Evolutionary conservation across 768 basidiomycete genomes (phyloP).

Genomic region (Boletus rex-veris): DNA sequence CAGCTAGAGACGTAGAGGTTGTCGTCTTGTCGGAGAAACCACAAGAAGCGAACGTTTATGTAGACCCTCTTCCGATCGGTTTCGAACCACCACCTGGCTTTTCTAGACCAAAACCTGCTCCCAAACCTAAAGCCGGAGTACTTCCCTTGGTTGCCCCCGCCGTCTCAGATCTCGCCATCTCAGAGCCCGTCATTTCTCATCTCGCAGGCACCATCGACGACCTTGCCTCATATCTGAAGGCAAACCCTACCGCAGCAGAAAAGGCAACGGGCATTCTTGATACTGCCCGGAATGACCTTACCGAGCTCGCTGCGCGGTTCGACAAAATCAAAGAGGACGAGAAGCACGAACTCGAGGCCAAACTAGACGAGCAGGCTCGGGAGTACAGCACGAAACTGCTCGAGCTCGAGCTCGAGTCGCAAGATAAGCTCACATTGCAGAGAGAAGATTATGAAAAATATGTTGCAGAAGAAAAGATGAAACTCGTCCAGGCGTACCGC

Average conservation of each 20-base stretch:
- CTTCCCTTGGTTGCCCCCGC: slow-evolving; percentile 82
- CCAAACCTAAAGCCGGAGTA: slow-evolving; percentile 31
- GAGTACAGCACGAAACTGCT: slow-evolving; percentile 81
- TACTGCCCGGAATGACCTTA: slow-evolving; percentile 77
- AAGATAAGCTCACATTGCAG: slow-evolving; percentile 80
- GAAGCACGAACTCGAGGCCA: slow-evolving; percentile 55
- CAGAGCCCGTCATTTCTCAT: slow-evolving; percentile 91
- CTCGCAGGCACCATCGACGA: slow-evolving; percentile 91
- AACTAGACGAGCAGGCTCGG: slow-evolving; percentile 76
- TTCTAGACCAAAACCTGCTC: slow-evolving; percentile 54
- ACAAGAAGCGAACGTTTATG: slow-evolving; percentile 44
- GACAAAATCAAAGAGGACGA: slow-evolving; percentile 80
- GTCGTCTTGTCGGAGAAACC: slow-evolving; percentile 24
- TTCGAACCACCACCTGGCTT: slow-evolving; percentile 94
- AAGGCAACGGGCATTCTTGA: slow-evolving; percentile 75
- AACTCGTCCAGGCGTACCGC: slow-evolving; percentile 74
- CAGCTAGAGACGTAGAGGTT: slow-evolving; percentile 24
- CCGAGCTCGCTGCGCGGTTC: slow-evolving; percentile 70
- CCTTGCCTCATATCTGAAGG: slow-evolving; percentile 78
- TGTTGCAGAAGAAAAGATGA: slow-evolving; percentile 73
- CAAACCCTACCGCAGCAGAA: slow-evolving; percentile 62
- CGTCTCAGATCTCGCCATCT: slow-evolving; percentile 63
- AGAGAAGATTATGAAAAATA: slow-evolving; percentile 82
- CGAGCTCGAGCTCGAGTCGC: slow-evolving; percentile 80
- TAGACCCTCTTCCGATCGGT: slow-evolving; percentile 79